Conservation (phyloP, 345 rosid species). For the Capsella bursapastoris region DNA sequence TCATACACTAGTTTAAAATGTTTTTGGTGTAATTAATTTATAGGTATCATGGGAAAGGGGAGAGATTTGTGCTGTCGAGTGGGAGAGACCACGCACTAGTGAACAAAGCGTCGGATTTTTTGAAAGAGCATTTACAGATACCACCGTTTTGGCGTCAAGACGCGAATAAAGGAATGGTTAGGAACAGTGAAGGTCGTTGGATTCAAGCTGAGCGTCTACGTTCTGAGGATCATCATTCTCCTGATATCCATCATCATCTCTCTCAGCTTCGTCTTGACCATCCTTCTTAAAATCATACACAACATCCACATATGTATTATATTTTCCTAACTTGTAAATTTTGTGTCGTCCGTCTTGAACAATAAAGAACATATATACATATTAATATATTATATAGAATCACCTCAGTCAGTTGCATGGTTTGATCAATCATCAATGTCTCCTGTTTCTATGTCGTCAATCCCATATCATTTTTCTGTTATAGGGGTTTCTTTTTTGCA, state of each 20-base stretch:
- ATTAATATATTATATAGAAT: not conserved
- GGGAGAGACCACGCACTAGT: conserved; percentile 84
- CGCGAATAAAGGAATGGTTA: conserved; percentile 75
- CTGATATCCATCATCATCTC: conserved; percentile 59
- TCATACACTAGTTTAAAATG: not conserved
- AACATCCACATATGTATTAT: not conserved
- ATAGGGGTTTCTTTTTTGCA: not conserved
- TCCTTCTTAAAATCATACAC: conserved; percentile 9
- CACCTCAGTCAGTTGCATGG: not conserved
- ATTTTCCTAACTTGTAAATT: conserved; percentile 15
- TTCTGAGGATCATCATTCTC: conserved; percentile 72
- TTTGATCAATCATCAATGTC: not conserved
- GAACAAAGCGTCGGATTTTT: conserved; percentile 75
- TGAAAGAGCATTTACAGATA: conserved; percentile 76
- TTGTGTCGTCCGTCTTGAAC: not conserved
- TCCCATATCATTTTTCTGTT: no score
- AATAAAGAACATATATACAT: not conserved
- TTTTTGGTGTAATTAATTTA: not conserved
- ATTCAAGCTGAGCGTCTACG: conserved; percentile 71
- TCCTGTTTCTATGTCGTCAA: not conserved
- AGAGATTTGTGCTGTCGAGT: conserved; percentile 65
- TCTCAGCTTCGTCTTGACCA: conserved; percentile 48
- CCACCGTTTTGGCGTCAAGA: conserved; percentile 88
- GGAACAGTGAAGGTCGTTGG: conserved; percentile 77
- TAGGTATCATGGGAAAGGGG: conserved; percentile 83